phyloP scores from a whole-genome alignment of 306 rosid genomes.

The Cicer bijugum region DNA sequence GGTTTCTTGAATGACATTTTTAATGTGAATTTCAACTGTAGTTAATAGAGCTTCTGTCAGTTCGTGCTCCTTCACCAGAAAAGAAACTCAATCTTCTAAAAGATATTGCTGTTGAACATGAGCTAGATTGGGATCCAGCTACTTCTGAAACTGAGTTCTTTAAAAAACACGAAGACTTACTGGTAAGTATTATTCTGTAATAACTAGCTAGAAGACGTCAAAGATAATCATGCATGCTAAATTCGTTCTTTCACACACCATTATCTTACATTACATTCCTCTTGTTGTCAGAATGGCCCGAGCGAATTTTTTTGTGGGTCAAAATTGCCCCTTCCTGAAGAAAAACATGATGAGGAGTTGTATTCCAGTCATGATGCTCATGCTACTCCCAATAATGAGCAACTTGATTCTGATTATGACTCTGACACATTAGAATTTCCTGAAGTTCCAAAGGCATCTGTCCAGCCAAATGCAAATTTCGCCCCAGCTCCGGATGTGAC shows the following conservation, averaged over 20 bases:
- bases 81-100: constrained; percentile 85
- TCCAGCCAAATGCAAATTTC: constrained; percentile 51
- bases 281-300: constrained; percentile 72
- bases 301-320: constrained; percentile 64
- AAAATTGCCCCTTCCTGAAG: constrained; percentile 69
- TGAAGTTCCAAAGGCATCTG: constrained; percentile 69
- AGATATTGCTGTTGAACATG: constrained; percentile 92
- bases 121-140: constrained; percentile 94
- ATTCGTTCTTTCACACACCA: constrained; percentile 29
- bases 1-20: constrained; percentile 30
- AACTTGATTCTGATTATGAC: constrained; percentile 72
- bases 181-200: constrained; percentile 54
- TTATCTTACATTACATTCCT: constrained; percentile 26
- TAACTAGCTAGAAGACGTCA: constrained; percentile 8
- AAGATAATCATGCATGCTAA: neutral
- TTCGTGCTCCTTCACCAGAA: constrained; percentile 90
- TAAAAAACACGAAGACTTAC: constrained; percentile 81
- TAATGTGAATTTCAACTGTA: constrained; percentile 49
- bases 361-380: constrained; percentile 46
- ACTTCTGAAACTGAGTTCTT: constrained; percentile 76
- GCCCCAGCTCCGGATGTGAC: constrained; percentile 60
- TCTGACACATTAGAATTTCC: constrained; percentile 76
- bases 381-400: constrained; percentile 53
- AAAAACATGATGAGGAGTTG: constrained; percentile 62
- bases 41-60: constrained; percentile 86